Evolutionary conservation across 345 rosid genomes (phyloP).

Genomic region (Populus simonii): DNA sequence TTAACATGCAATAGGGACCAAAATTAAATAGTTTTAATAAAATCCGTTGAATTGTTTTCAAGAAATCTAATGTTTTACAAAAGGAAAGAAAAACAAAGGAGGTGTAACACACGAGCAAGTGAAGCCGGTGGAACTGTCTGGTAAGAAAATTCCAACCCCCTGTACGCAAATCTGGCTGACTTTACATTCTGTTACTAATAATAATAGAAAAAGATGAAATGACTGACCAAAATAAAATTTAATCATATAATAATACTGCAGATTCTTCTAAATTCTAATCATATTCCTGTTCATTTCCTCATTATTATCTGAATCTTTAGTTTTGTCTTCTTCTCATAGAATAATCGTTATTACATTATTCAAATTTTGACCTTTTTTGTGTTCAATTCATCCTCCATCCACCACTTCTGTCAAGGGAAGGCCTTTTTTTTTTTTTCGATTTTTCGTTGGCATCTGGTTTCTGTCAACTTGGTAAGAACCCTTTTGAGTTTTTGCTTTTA

Average conservation of each 20-base stretch:
- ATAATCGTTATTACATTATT: not conserved
- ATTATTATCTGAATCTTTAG: not conserved
- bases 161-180: not conserved
- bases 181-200: not conserved
- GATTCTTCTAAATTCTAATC: not conserved
- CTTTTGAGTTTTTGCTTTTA: not conserved
- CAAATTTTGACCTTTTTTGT: not conserved
- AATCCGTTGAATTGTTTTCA: too few relatives aligned
- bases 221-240: not conserved
- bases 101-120: not conserved
- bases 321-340: not conserved
- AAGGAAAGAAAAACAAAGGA: too few relatives aligned
- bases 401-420: not conserved
- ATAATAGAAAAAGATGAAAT: not conserved
- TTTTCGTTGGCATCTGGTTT: not conserved
- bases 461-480: conserved; percentile 12
- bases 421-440: not conserved
- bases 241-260: too few relatives aligned
- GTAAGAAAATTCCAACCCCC: not conserved
- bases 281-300: not conserved
- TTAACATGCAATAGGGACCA: too few relatives aligned
- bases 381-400: not conserved
- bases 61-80: too few relatives aligned
- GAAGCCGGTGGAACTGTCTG: not conserved
- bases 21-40: too few relatives aligned